Conservation (phyloP, 2,329 filamentous ascomycete species). For the Malbranchea zuffiana region DNA sequence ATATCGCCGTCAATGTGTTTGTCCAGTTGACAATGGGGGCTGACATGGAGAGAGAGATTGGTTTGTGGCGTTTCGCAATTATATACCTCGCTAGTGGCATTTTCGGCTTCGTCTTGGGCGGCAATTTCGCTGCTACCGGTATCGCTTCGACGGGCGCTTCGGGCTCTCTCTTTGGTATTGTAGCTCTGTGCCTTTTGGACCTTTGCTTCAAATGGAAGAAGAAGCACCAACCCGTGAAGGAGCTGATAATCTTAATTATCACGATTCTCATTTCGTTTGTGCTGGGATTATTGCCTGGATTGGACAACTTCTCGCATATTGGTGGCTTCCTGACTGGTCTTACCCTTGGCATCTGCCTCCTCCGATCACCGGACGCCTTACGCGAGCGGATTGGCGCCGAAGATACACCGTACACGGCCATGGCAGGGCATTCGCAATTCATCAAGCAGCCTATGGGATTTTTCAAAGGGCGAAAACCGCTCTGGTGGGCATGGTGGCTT, state of each 20-base stretch:
- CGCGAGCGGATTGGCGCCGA: constrained; percentile 62
- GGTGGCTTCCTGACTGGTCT: constrained; percentile 91
- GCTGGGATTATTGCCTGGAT: constrained; percentile 75
- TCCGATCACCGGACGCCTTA: constrained; percentile 77
- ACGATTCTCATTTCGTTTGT: constrained; percentile 86
- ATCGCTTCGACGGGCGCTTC: constrained; percentile 82
- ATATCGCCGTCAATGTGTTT: constrained; percentile 91
- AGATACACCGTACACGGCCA: constrained; percentile 58
- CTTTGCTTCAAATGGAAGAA: constrained; percentile 86
- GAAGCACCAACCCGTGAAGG: constrained; percentile 63
- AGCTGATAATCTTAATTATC: constrained; percentile 75
- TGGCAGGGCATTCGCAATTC: constrained; percentile 46
- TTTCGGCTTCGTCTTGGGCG: constrained; percentile 89
- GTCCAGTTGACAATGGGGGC: constrained; percentile 80
- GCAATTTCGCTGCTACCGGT: constrained; percentile 76
- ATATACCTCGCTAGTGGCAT: constrained; percentile 89
- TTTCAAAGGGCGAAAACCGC: constrained; percentile 67
- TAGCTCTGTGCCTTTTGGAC: constrained; percentile 79
- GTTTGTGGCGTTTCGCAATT: constrained; percentile 73
- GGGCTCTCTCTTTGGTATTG: constrained; percentile 79
- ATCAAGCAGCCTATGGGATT: constrained; percentile 47
- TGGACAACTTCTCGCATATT: constrained; percentile 97
- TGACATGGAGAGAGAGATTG: constrained; percentile 88
- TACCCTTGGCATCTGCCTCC: constrained; percentile 70
- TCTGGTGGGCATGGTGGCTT: constrained; percentile 98